A percentile compares a stretch with the other conserved stretches of the same genome.
Evolutionary conservation across 2,329 filamentous ascomycete genomes (phyloP).

Genomic region (Pseudocercospora crystallina): DNA sequence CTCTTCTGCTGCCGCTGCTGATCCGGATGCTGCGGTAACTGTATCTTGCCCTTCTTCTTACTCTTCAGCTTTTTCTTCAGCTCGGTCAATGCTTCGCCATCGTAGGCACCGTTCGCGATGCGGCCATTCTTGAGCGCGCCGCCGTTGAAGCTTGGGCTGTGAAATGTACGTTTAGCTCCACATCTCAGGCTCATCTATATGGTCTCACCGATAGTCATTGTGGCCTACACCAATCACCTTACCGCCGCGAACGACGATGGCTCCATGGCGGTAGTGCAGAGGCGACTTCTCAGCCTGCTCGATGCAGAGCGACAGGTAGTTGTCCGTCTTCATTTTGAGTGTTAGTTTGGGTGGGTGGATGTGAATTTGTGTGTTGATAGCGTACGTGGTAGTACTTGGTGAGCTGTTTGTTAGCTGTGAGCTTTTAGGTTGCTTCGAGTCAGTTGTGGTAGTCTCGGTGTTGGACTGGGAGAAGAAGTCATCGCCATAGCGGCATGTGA

Average conservation of each 20-base stretch:
- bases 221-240: conserved; percentile 55
- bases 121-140: conserved; percentile 51
- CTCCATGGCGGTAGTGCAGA: conserved; percentile 52
- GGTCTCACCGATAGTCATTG: conserved; percentile 46
- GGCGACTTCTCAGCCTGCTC: conserved; percentile 53
- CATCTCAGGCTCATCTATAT: too few species aligned
- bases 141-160: conserved; percentile 47
- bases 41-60: conserved; percentile 36
- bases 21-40: conserved; percentile 36
- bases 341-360: conserved; percentile 19
- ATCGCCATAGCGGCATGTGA: too few species aligned
- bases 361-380: conserved; percentile 5
- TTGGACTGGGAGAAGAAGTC: too few species aligned
- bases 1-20: conserved; percentile 28
- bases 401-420: conserved; percentile 3
- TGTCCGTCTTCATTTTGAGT: conserved; percentile 47
- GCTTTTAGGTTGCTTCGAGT: background rate
- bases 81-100: conserved; percentile 40
- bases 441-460: background rate
- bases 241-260: conserved; percentile 53
- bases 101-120: conserved; percentile 36
- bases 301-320: conserved; percentile 52
- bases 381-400: conserved; percentile 11
- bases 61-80: conserved; percentile 38
- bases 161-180: too few species aligned